These are phyloP conservation scores for Pythium plurisporium DNA, from an alignment of 352 stramenopile species.

Conservation along the genomic window DNA sequence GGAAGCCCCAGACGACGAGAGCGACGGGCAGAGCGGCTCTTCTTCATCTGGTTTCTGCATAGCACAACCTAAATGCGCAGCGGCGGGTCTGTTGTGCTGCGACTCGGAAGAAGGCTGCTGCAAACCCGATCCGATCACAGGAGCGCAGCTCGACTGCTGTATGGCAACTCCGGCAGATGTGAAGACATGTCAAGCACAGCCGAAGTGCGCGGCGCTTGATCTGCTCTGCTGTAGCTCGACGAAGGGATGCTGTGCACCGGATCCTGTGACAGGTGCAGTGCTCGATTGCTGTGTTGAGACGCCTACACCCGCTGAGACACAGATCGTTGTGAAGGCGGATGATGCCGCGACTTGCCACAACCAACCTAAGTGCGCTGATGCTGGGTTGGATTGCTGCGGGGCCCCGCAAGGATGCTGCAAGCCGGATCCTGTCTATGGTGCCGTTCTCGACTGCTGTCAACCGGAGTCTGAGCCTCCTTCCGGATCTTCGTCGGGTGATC, in stretches of 20 bases:
- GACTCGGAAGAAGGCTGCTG: constrained; percentile 40
- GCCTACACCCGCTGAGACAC: background rate
- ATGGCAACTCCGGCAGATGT: background rate
- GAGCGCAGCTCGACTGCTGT: constrained; percentile 41
- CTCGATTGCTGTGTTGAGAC: constrained; percentile 38
- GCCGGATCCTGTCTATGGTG: constrained; percentile 25
- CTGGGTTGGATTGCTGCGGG: constrained; percentile 33
- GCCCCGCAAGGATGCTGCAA: constrained; percentile 32
- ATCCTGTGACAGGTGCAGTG: constrained; percentile 24
- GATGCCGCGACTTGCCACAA: constrained; percentile 23
- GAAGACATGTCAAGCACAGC: constrained; percentile 28
- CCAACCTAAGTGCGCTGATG: constrained; percentile 30
- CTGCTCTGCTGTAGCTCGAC: constrained; percentile 40
- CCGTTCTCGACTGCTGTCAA: constrained; percentile 28
- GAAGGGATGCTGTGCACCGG: constrained; percentile 37
- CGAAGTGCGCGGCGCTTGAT: constrained; percentile 33
- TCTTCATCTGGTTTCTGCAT: constrained; percentile 24
- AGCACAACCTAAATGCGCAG: constrained; percentile 36
- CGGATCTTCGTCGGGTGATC: constrained; percentile 21
- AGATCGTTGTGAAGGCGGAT: constrained; percentile 2
- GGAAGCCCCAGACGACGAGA: background rate
- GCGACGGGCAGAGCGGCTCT: too few species aligned
- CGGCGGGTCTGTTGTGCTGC: constrained; percentile 44
- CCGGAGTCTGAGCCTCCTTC: background rate
- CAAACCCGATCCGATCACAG: constrained; percentile 24